A percentile compares a stretch with the other conserved stretches of the same genome.
Evolutionary conservation across 2,329 filamentous ascomycete species (phyloP).

Genomic region (Sphaerulina vaccinii): DNA sequence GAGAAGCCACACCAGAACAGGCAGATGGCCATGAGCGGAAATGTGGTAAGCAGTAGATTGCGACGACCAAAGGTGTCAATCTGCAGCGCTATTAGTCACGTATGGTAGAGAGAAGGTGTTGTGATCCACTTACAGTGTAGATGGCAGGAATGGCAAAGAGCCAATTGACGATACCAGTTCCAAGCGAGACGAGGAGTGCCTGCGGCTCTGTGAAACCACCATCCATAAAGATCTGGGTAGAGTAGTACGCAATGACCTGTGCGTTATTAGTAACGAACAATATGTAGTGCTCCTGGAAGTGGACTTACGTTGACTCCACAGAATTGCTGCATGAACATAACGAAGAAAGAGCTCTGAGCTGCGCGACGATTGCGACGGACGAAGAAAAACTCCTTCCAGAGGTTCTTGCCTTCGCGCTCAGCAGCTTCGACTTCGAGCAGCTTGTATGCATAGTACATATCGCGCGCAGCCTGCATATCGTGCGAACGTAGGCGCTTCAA

Average conservation of each 20-base stretch:
- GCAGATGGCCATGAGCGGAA: constrained; percentile 48
- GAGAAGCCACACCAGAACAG: constrained; percentile 49
- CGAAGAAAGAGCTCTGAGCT: constrained; percentile 35
- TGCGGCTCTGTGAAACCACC: constrained; percentile 28
- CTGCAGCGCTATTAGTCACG: constrained; percentile 12
- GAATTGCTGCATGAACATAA: constrained; percentile 39
- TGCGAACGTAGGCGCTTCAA: constrained; percentile 38
- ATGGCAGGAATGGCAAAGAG: constrained; percentile 23
- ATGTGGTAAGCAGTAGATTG: constrained; percentile 46
- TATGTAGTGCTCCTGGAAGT: background rate
- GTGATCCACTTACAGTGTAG: constrained; percentile 24
- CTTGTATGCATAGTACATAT: constrained; percentile 41
- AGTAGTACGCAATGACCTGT: constrained; percentile 37
- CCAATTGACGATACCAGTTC: constrained; percentile 32
- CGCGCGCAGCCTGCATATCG: constrained; percentile 42
- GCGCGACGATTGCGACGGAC: constrained; percentile 37
- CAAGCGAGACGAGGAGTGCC: constrained; percentile 35
- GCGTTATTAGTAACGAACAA: background rate
- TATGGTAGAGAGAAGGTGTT: background rate
- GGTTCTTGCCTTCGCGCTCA: constrained; percentile 38
- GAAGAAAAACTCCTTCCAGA: constrained; percentile 40
- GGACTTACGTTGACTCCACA: constrained; percentile 21
- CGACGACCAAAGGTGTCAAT: constrained; percentile 48
- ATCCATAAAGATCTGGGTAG: constrained; percentile 29
- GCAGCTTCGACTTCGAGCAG: constrained; percentile 40